phyloP scores from a whole-genome alignment of 805 yeast genomes.

The Pichia insulana region DNA sequence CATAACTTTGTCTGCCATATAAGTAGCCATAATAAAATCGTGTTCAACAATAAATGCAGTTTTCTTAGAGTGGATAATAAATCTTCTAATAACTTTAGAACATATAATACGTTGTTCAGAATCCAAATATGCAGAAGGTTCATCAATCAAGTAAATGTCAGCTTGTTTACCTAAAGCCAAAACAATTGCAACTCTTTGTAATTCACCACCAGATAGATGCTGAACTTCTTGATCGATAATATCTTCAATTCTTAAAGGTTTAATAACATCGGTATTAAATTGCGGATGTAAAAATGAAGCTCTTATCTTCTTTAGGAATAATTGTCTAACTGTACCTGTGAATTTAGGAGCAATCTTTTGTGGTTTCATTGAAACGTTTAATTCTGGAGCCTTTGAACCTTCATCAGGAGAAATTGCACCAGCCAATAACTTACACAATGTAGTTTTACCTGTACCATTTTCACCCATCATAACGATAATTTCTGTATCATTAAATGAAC shows the following conservation, averaged over 20 bases:
- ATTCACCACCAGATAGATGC: conserved; percentile 97
- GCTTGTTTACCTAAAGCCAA: conserved; percentile 91
- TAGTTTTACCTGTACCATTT: conserved; percentile 99
- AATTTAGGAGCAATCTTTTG: conserved; percentile 98
- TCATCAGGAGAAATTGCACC: conserved; percentile 87
- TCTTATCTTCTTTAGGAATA: conserved; percentile 93
- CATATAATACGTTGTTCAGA: conserved; percentile 99
- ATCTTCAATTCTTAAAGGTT: conserved; percentile 88
- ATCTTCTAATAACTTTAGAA: conserved; percentile 96
- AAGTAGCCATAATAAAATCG: conserved; percentile 99
- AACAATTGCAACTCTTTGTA: conserved; percentile 98
- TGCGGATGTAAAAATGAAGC: conserved; percentile 92
- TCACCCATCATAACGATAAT: conserved; percentile 99
- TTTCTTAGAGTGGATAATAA: conserved; percentile 91
- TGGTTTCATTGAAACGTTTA: conserved; percentile 96
- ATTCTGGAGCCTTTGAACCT: conserved; percentile 69
- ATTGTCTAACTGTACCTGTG: conserved; percentile 96
- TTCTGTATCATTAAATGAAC: conserved; percentile 93
- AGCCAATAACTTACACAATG: conserved; percentile 90
- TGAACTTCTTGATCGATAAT: conserved; percentile 97
- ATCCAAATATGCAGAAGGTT: conserved; percentile 97
- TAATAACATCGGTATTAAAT: conserved; percentile 96
- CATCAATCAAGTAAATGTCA: conserved; percentile 94
- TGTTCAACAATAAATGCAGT: conserved; percentile 99
- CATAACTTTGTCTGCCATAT: conserved; percentile 96